Evolutionary conservation across 2,329 filamentous ascomycete species (phyloP), one percentile per base, ranked within the genome.

Genomic region (Aspergillus jensenii): DNA sequence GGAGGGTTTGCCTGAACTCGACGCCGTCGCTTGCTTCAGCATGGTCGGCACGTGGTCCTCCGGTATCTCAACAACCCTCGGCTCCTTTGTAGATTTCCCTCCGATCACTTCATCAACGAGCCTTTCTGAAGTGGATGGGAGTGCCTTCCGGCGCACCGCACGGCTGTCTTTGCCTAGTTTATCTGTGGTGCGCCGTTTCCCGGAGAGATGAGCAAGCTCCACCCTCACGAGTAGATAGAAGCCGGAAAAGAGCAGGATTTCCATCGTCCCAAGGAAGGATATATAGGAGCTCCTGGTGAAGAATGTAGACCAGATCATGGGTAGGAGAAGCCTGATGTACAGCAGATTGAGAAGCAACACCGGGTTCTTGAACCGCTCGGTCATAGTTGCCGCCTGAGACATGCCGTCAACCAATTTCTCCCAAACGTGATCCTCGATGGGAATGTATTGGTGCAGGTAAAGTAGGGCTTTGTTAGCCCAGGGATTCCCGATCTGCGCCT

Each of bases 241-340:
- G 6, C 27, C 35, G 7, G 45, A 58, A 35, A 51, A 58, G n/a
- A 58, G 4, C 6, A 46, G 15, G 8, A 58, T 58, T 25, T 58
- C 56, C 21, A 58, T 3, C 14, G 51, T 58, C 6, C 44, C 39
- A 12, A 58, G 11, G 14, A 53, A 41, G 6, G 56, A 52, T 31
- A 58, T 35, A 19, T 50, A 46, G 12, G 50, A 51, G 21, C 46
- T 39, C 3, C 40, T 27, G 4, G 56, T 55, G 51, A 58, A 55
- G 27, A 58, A 25, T 7, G 51, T 46, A n/a, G 56, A 58, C 56
- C 56, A 58, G 21, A 58, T 27, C 39, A 58, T 51, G 4, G 56
- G 56, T 50, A 58, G 37, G 14, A 58, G 39, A 14, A 58, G 27
- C 14, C 56, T 23, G 19, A 46, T 52, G 12, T 51, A 58, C 40